Evolutionary conservation across 1,284 basidiomycete genomes (phyloP), one percentile per base, ranked within the genome.

Genomic region (Cystobasidiaceae sp.): DNA sequence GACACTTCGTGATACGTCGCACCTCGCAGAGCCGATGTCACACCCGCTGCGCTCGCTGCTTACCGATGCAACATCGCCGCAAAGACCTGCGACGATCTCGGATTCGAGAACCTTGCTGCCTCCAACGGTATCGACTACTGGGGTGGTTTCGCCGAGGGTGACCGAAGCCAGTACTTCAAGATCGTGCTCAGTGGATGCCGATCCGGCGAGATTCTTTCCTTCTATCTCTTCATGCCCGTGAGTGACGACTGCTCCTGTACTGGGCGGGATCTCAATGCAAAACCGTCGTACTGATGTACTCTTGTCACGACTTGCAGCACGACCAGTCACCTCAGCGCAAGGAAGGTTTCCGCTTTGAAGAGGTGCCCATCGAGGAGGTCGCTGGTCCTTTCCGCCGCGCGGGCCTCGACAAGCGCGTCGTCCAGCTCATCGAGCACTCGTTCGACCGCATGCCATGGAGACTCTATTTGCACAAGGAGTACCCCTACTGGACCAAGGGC

Each of bases 181-280:
- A 77, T 78, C 54, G 77, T 78, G 68, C 76, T 78, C 75, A 70
- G 69, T 45, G 77, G 77, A 0, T 77, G 76, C 62, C 72, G 73
- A 4, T 74, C 68, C 39, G 75, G 73, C 44, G 71, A 75, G 33
- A 58, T 78, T 51, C 73, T 78, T 21, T 77, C 76, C 13, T 78
- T 78, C 73, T 78, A 78, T 68, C 71, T 72, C 70, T 74, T 76
- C 68, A 74, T 73, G 70, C 73, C 74, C 1, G 71, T 74, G 30
- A 19, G 58, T 39, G 15, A 17, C 21, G 33, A 19, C 27, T 28
- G 32, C 5, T n/a, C 13, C 17, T 44, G 30, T n/a, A 55, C 15
- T 33, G 59, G 30, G 23, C 27, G n/a, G 23, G 25, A 17, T 50
- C n/a, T 25, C 23, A 25, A 19, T 27, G 25, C 19, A n/a, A 19